These are phyloP conservation scores for Cajanus cajan DNA, from an alignment of 306 rosid species.

Conservation along the genomic window DNA sequence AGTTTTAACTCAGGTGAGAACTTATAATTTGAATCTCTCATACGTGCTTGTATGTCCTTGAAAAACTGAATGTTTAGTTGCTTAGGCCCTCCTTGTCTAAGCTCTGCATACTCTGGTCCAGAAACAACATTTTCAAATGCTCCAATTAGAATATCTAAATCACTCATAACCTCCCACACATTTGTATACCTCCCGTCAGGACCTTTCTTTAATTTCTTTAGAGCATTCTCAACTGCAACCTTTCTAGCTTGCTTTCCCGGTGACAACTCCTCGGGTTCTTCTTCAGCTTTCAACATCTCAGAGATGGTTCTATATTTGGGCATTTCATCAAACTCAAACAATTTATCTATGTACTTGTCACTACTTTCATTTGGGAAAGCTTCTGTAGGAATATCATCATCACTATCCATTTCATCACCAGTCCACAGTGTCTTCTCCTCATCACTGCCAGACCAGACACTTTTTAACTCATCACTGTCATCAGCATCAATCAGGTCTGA, in stretches of 20 bases:
- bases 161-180: constrained; percentile 88
- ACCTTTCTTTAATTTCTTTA: constrained; percentile 79
- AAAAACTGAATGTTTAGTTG: constrained; percentile 69
- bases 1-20: constrained; percentile 75
- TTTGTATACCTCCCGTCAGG: constrained; percentile 81
- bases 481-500: constrained; percentile 71
- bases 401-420: constrained; percentile 80
- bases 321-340: constrained; percentile 85
- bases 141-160: constrained; percentile 72
- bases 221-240: constrained; percentile 81
- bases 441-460: constrained; percentile 88
- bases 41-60: constrained; percentile 79
- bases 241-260: constrained; percentile 88
- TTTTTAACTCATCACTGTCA: constrained; percentile 78
- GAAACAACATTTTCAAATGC: constrained; percentile 86
- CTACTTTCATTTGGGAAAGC: constrained; percentile 78
- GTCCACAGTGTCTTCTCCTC: constrained; percentile 93
- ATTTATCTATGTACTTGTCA: constrained; percentile 69
- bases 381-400: constrained; percentile 72
- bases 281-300: constrained; percentile 65
- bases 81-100: constrained; percentile 77
- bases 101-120: constrained; percentile 81
- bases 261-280: constrained; percentile 80
- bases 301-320: constrained; percentile 72
- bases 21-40: constrained; percentile 82